Evolutionary conservation across 441 rosid species (phyloP), one percentile per base, ranked within the genome.

Genomic region (Brassica balearica): DNA sequence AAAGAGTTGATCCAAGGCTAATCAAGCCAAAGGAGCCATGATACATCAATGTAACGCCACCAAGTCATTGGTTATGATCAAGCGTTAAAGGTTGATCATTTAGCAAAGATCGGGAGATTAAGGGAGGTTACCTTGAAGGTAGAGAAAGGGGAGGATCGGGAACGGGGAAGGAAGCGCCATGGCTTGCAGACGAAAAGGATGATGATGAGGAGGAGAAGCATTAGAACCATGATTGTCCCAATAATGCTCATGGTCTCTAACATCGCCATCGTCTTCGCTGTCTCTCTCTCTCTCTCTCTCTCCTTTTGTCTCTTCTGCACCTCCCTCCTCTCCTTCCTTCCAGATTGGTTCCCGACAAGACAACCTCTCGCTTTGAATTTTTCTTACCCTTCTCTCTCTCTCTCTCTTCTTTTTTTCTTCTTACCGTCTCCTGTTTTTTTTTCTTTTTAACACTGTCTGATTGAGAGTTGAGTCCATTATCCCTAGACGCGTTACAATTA

Each of bases 361-460:
- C 77, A 87, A 90, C 84, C 83, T 84, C 92, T 83, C 91, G 95
- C 92, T 87, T 88, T 91, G 95, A 94, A 87, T 84, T 82, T 87
- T 89, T 87, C 96, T 88, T 87, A 80, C 77, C 68, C 17, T 62
- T 59, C 72, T 56, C 70, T 71, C 38, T 32, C 22, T 53, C 20
- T 53, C 27, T 5, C 55, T 56, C 43, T 38, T 38, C 43, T 23
- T 15, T 55, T 60, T 3, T 32, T 23, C 2, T 6, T 65, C 6
- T 27, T 6, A 65, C 71, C 15, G 64, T 60, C 59, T 32, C 23
- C 25, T 25, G 5, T 25, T 25, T 23, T 22, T 59, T 8, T 59
- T 22, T 59, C 3, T 59, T 12, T 25, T 27, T 25, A 12, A 61
- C 65, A 61, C 38, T 61, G 19, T 12, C 32, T 6, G 64, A 12